phyloP scores from a whole-genome alignment of 208 protist species.

The Wallacemonas sp. region DNA sequence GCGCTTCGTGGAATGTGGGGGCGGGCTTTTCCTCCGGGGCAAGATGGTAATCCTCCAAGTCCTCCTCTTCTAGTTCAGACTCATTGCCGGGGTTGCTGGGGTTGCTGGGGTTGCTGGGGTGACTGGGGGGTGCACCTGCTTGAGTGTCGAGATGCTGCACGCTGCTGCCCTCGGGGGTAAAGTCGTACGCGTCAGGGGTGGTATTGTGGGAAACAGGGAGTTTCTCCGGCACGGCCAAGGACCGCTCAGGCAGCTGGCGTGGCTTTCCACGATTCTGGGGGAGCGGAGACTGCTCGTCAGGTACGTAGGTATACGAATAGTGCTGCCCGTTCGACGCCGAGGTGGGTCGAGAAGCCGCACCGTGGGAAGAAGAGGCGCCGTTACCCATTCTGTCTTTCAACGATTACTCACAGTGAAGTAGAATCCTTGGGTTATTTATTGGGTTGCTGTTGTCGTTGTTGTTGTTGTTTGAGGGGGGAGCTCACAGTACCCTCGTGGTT shows the following conservation, averaged over 20 bases:
- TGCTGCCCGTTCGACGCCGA: not conserved
- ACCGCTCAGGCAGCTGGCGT: not conserved
- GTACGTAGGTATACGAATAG: conserved; percentile 12
- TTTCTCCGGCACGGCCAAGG: conserved; percentile 3
- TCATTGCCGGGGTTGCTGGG: too few species aligned
- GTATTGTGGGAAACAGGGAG: conserved; percentile 1
- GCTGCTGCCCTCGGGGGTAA: conserved; percentile 5
- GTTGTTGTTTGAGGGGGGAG: too few species aligned
- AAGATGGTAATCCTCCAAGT: conserved; percentile 10
- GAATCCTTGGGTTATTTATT: too few species aligned
- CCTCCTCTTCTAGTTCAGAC: conserved; percentile 9
- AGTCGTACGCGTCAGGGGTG: conserved; percentile 11
- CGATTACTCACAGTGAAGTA: too few species aligned
- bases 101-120: too few species aligned
- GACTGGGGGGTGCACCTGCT: not conserved
- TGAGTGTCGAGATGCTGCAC: not conserved
- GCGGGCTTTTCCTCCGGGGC: not conserved
- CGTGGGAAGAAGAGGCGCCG: conserved; percentile 5
- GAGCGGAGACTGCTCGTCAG: not conserved
- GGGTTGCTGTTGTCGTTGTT: too few species aligned
- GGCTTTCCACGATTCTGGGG: not conserved
- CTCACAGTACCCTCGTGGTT: too few species aligned
- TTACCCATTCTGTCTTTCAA: not conserved
- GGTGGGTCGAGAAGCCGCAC: not conserved
- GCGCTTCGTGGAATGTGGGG: conserved; percentile 37